phyloP scores from a whole-genome alignment of 2,329 filamentous ascomycete species.

The Calonectria pteridis region DNA sequence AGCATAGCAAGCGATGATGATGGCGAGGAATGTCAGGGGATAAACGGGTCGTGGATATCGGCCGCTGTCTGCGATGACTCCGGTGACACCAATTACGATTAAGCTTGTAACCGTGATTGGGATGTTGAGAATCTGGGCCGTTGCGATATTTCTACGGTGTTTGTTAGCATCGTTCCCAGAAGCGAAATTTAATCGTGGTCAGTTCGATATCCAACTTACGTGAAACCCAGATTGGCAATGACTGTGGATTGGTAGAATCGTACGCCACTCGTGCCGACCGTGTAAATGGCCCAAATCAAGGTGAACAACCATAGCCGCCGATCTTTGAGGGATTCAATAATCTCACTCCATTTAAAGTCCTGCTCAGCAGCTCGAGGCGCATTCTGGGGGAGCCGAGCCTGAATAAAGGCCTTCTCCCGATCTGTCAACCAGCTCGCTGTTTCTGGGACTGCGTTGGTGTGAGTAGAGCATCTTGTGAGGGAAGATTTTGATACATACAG shows the following conservation, averaged over 20 bases:
- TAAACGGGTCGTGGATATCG: slow-evolving; percentile 57
- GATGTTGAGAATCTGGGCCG: slow-evolving; percentile 62
- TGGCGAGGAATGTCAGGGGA: slow-evolving; percentile 56
- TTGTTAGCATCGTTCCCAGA: not conserved
- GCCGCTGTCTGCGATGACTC: slow-evolving; percentile 57
- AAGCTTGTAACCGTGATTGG: slow-evolving; percentile 58
- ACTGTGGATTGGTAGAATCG: slow-evolving; percentile 58
- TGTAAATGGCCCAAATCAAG: slow-evolving; percentile 58
- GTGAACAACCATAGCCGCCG: slow-evolving; percentile 59
- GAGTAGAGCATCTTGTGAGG: slow-evolving; percentile 28
- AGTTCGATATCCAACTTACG: slow-evolving; percentile 45
- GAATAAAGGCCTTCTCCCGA: slow-evolving; percentile 61
- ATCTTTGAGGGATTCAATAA: slow-evolving; percentile 55
- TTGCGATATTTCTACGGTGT: slow-evolving; percentile 54
- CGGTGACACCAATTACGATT: slow-evolving; percentile 56
- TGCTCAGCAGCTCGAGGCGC: slow-evolving; percentile 56
- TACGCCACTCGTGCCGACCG: slow-evolving; percentile 56
- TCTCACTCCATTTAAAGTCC: slow-evolving; percentile 55
- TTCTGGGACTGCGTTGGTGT: slow-evolving; percentile 54
- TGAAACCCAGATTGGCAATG: slow-evolving; percentile 51
- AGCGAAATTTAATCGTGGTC: no score
- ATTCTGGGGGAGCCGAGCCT: slow-evolving; percentile 59
- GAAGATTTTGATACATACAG: not conserved
- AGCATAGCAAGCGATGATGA: slow-evolving; percentile 59
- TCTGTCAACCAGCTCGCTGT: slow-evolving; percentile 59